Base-by-base conservation (phyloP, 2,329 filamentous ascomycete genomes). In the Samsoniella hepiali region DNA sequence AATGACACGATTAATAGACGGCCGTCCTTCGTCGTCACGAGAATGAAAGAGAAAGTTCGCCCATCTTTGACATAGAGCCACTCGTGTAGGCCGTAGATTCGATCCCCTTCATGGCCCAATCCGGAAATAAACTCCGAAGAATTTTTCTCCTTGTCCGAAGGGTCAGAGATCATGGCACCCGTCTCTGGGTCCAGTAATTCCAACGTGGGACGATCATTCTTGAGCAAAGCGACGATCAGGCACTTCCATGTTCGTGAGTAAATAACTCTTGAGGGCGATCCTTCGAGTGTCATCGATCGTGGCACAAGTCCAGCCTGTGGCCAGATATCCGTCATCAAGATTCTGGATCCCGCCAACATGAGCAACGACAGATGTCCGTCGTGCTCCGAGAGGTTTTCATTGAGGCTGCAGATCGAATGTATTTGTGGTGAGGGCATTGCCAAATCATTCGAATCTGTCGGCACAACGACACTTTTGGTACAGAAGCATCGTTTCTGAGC, bases 41-140 rank as follows among this genome's bases (percentile, higher is more conserved):
- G 79, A 38, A 91, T 78, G 69, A 87, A 89, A 1, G 83, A 80
- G 73, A 88, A 89, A 0, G 75, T 80, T 62, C 82, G 84, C n/a
- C 78, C 79, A 44, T 84, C 79, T 62, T 84, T 83, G 38, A 78
- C 75, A 65, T 84, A 86, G 5, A 79, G 72, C 90, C 90, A 93
- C 65, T 91, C 86, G 1, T 82, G 73, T 8, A 93, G 72, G 1
- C 84, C 80, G 50, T 84, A 79, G 1, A 93, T 82, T 45, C 79
- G 80, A 66, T 90, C 87, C 1, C 83, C 82, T 1, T 74, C 66
- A 51, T 83, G 80, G 1, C 84, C 84, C 17, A 92, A 76, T 3
- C 82, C 82, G 17, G 79, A 80, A 36, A 88, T 82, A 63, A 82
- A 84, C 1, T 81, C 75, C 0, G 79, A 72, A 0, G 74, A 70